A percentile compares a stretch with the other conserved stretches of the same genome.
These are phyloP conservation scores for Achlya hypogyna DNA, from an alignment of 352 stramenopile genomes.

Conservation along the genomic window DNA sequence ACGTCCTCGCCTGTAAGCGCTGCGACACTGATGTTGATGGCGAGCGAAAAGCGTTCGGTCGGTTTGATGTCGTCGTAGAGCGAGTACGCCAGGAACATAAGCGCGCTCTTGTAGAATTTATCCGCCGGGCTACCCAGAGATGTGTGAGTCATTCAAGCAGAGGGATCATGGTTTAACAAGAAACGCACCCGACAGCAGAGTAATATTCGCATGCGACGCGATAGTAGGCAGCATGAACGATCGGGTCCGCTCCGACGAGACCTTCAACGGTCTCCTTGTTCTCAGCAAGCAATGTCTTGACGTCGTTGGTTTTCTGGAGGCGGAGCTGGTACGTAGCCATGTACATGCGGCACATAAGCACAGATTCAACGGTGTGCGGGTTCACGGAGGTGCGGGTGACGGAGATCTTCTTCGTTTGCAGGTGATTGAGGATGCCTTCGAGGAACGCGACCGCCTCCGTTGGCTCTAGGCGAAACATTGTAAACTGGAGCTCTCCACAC, in stretches of 20 bases:
- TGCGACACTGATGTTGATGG: slow-evolving; percentile 92
- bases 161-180: not conserved
- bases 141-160: not conserved
- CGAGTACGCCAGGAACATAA: slow-evolving; percentile 96
- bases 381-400: slow-evolving; percentile 17
- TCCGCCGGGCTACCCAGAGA: slow-evolving; percentile 75
- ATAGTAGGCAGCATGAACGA: slow-evolving; percentile 92
- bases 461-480: slow-evolving; percentile 29
- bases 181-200: slow-evolving; percentile 30
- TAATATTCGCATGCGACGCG: slow-evolving; percentile 91
- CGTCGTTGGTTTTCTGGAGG: slow-evolving; percentile 27
- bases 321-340: slow-evolving; percentile 65
- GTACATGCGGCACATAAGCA: slow-evolving; percentile 69
- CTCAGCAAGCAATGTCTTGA: slow-evolving; percentile 63
- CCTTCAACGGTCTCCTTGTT: slow-evolving; percentile 68
- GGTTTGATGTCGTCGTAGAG: slow-evolving; percentile 82
- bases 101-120: slow-evolving; percentile 94
- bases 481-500: slow-evolving; percentile 15
- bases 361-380: slow-evolving; percentile 25
- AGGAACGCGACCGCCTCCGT: slow-evolving; percentile 63
- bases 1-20: slow-evolving; percentile 94
- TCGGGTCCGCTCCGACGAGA: slow-evolving; percentile 77
- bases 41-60: slow-evolving; percentile 78
- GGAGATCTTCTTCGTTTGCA: slow-evolving; percentile 40
- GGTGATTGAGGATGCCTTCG: slow-evolving; percentile 43